Evolutionary conservation across 768 basidiomycete genomes (phyloP).

Genomic region (Tricholoma furcatifolium): DNA sequence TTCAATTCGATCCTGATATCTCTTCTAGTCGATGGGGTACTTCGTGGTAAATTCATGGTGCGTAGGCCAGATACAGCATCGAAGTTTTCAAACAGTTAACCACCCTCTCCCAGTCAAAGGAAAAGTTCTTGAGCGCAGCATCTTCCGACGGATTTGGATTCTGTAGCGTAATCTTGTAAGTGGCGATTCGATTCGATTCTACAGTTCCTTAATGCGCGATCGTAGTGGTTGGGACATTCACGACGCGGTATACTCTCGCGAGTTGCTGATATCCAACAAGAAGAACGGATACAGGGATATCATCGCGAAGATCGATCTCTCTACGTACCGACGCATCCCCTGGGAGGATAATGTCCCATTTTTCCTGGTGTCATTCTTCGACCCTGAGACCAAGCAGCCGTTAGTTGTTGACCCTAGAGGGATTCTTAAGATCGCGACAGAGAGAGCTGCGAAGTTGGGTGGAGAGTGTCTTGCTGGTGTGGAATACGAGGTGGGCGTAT

Average conservation of each 20-base stretch:
- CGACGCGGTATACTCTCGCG: constrained; percentile 78
- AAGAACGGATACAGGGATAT: constrained; percentile 92
- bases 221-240: constrained; percentile 90
- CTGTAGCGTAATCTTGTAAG: constrained; percentile 87
- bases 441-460: constrained; percentile 44
- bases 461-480: constrained; percentile 79
- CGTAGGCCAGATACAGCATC: background rate
- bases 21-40: constrained; percentile 80
- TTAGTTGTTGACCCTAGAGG: constrained; percentile 86
- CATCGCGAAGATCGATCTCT: constrained; percentile 81
- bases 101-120: constrained; percentile 63
- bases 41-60: constrained; percentile 95
- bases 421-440: constrained; percentile 60
- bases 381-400: constrained; percentile 80
- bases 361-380: constrained; percentile 88
- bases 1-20: background rate
- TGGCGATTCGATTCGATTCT: background rate
- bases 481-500: constrained; percentile 78
- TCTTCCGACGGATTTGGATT: constrained; percentile 87
- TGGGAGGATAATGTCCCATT: constrained; percentile 93
- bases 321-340: constrained; percentile 84
- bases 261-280: constrained; percentile 88
- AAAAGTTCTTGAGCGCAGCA: constrained; percentile 84
- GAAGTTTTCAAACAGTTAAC: constrained; percentile 3
- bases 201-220: background rate